Conservation (phyloP, 495 filamentous ascomycete genomes). For the Trichoderma gamsii region DNA sequence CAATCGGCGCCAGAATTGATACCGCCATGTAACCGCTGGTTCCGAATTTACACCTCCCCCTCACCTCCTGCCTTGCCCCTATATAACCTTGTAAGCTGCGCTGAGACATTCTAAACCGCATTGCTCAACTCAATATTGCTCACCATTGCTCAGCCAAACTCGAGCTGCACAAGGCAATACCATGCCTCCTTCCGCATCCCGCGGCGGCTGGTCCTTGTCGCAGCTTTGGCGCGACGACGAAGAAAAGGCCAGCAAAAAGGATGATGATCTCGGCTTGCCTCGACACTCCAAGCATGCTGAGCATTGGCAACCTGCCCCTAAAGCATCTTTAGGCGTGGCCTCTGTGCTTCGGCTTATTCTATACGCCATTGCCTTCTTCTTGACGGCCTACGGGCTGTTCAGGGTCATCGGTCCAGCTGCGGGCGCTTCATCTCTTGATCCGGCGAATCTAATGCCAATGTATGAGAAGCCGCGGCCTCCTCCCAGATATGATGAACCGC, state of each 20-base stretch:
- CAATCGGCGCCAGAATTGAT: neutral
- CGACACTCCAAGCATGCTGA: neutral
- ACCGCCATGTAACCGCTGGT: neutral
- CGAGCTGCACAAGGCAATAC: neutral
- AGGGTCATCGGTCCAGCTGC: constrained; percentile 1
- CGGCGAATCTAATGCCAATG: neutral
- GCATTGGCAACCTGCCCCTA: constrained; percentile 1
- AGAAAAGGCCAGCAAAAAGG: constrained; percentile 45
- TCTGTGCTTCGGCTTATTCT: constrained; percentile 3
- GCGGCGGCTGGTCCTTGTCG: neutral
- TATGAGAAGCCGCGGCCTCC: neutral
- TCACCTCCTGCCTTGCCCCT: neutral
- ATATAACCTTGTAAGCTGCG: neutral
- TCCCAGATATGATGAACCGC: neutral
- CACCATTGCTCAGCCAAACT: neutral
- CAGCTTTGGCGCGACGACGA: constrained; percentile 31
- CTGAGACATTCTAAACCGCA: neutral
- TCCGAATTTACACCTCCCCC: neutral
- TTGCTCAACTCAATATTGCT: neutral
- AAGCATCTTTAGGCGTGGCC: neutral
- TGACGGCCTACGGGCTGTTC: neutral
- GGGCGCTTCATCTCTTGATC: neutral
- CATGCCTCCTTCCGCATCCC: constrained; percentile 4
- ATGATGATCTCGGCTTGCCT: constrained; percentile 32
- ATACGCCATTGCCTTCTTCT: neutral